Percentiles rank a stretch among this genome's conserved stretches.
Evolutionary conservation across 345 rosid genomes (phyloP).

Genomic region (Brassica cretica): DNA sequence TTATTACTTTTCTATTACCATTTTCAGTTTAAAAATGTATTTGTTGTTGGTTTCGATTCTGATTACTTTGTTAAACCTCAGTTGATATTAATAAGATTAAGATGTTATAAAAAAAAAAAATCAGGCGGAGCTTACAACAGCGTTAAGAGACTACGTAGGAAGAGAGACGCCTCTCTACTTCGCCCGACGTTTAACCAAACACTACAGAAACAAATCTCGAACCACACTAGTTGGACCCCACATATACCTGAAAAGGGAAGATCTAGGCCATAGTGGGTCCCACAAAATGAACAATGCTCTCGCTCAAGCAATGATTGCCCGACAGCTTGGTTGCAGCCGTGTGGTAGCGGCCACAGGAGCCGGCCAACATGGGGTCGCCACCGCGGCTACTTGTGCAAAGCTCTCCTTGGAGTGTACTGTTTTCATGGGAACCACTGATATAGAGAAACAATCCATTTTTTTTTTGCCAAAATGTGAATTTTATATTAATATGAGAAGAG

Average conservation of each 20-base stretch:
- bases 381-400: constrained; percentile 87
- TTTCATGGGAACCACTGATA: constrained; percentile 70
- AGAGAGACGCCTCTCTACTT: constrained; percentile 81
- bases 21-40: too few relatives aligned
- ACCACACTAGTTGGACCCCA: constrained; percentile 58
- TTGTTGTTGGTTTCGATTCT: too few relatives aligned
- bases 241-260: constrained; percentile 83
- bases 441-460: constrained; percentile 63
- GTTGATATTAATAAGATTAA: too few relatives aligned
- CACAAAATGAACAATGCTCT: constrained; percentile 90
- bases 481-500: too few relatives aligned
- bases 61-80: too few relatives aligned
- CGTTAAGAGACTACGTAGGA: constrained; percentile 77
- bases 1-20: too few relatives aligned
- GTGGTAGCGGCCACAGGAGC: constrained; percentile 81
- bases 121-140: constrained; percentile 61
- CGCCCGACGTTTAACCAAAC: constrained; percentile 61
- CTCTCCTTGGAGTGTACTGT: constrained; percentile 61
- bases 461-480: too few relatives aligned
- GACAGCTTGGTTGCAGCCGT: constrained; percentile 58
- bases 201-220: constrained; percentile 48
- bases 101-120: too few relatives aligned
- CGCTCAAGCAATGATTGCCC: constrained; percentile 82
- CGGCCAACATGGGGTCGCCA: constrained; percentile 89
- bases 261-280: constrained; percentile 74